phyloP scores from a whole-genome alignment of 2,329 filamentous ascomycete species.

The Alternaria sp. region DNA sequence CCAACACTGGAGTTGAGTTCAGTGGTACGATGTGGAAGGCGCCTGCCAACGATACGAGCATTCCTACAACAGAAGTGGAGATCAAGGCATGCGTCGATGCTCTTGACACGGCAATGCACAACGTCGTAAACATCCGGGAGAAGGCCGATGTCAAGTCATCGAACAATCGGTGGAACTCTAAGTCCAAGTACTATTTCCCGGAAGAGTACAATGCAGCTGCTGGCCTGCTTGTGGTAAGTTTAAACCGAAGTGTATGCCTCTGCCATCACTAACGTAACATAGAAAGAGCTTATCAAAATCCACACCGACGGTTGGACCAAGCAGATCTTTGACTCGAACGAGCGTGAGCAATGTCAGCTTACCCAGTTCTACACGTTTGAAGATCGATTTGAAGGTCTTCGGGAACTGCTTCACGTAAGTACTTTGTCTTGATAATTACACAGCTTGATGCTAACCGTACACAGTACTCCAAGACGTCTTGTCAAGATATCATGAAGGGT shows the following conservation, averaged over 20 bases:
- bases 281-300: constrained; percentile 6
- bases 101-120: constrained; percentile 6
- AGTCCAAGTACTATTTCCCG: constrained; percentile 1
- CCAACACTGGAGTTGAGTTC: background rate
- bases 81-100: background rate
- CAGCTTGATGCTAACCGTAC: background rate
- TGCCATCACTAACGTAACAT: background rate
- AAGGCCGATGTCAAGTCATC: background rate
- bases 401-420: constrained; percentile 10
- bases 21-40: background rate
- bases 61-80: background rate
- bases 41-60: background rate
- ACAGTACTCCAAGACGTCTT: constrained; percentile 14
- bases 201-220: background rate
- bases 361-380: constrained; percentile 16
- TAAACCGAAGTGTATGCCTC: background rate
- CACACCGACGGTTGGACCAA: constrained; percentile 2
- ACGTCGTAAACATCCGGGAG: constrained; percentile 9
- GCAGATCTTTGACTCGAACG: background rate
- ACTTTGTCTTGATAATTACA: background rate
- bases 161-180: constrained; percentile 9
- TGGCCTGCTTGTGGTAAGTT: constrained; percentile 7
- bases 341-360: constrained; percentile 6
- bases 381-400: constrained; percentile 11
- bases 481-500: constrained; percentile 17